These are phyloP conservation scores for Solanum corneliomulleri DNA, from an alignment of 257 asterid genomes.

Conservation along the genomic window DNA sequence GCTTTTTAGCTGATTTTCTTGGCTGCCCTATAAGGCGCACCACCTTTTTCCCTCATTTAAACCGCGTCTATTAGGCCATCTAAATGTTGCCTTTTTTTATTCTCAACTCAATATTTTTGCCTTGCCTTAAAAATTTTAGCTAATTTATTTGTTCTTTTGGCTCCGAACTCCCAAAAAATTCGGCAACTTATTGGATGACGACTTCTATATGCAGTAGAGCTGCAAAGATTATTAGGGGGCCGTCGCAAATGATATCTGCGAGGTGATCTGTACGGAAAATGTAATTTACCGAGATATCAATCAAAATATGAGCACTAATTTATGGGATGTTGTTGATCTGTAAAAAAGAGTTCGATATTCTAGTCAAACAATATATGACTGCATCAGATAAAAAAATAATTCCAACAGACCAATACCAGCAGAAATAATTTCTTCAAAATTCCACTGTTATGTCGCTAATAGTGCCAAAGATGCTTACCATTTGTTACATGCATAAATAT, in stretches of 20 bases:
- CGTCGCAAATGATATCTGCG: background rate
- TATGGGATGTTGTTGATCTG: background rate
- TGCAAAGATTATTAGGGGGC: background rate
- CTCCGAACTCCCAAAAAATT: too few species aligned
- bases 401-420: background rate
- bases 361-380: background rate
- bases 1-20: too few species aligned
- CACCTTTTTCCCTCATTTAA: too few species aligned
- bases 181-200: too few species aligned
- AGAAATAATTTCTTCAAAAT: background rate
- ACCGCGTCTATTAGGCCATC: too few species aligned
- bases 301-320: background rate
- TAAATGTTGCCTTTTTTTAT: too few species aligned
- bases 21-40: too few species aligned
- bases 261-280: background rate
- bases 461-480: background rate
- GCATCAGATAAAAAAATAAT: background rate
- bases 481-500: background rate
- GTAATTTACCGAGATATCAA: background rate
- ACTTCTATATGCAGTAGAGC: background rate
- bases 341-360: background rate
- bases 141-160: too few species aligned
- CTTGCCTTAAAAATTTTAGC: too few species aligned
- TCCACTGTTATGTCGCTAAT: background rate
- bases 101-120: too few species aligned